Evolutionary conservation across 768 basidiomycete species (phyloP).

Genomic region (Trametes maxima): DNA sequence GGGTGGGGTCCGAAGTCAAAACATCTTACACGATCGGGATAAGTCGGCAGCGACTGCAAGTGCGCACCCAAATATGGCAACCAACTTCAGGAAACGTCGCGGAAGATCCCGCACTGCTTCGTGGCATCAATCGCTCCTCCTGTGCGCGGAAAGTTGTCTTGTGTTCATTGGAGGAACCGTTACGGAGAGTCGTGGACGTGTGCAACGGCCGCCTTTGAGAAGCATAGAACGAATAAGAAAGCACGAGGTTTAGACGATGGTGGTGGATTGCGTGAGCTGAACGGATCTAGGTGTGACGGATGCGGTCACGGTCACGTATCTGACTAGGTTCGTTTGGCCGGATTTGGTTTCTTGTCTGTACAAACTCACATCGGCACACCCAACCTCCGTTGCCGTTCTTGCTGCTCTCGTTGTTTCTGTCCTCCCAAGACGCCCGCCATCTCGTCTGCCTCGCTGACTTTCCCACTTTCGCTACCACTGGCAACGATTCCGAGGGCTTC

Average conservation of each 20-base stretch:
- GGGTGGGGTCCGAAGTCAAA: not conserved
- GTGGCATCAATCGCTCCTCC: not conserved
- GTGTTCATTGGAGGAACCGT: not conserved
- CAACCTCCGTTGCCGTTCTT: constrained; percentile 10
- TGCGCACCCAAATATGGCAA: constrained; percentile 7
- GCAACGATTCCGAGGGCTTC: not conserved
- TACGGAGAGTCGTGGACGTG: not conserved
- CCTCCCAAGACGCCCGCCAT: not conserved
- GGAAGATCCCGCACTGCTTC: not conserved
- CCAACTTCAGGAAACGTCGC: constrained; percentile 11
- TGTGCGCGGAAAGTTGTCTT: not conserved
- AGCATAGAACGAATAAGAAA: not conserved
- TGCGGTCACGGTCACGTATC: constrained; percentile 31
- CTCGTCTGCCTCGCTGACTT: not conserved
- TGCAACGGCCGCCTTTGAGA: not conserved
- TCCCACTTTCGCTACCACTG: not conserved
- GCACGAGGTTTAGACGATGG: not conserved
- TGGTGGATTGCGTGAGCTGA: constrained; percentile 18
- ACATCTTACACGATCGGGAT: not conserved
- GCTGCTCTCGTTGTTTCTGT: not conserved
- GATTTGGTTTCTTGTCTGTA: constrained; percentile 37
- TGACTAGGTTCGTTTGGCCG: constrained; percentile 34
- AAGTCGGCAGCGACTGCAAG: constrained; percentile 1
- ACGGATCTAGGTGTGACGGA: constrained; percentile 25
- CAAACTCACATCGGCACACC: constrained; percentile 26